phyloP scores from a whole-genome alignment of 805 yeast genomes.

The Sugiyamaella smithiae region DNA sequence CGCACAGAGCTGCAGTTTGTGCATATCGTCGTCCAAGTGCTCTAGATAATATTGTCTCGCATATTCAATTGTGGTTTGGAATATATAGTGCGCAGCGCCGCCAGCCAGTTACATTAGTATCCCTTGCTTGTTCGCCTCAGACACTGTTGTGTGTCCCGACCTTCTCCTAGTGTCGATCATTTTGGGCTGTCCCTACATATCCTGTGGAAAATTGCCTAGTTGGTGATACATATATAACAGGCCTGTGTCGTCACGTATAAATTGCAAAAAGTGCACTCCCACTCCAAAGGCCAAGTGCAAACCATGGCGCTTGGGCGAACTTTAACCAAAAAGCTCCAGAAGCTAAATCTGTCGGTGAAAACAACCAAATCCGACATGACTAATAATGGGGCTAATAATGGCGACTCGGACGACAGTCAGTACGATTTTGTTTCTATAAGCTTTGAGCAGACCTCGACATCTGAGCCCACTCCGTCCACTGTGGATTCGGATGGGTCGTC shows the following conservation, averaged over 20 bases:
- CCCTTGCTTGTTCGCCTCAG: neutral
- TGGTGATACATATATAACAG: no score
- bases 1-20: neutral
- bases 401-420: neutral
- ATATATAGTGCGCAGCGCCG: no score
- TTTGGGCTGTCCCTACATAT: neutral
- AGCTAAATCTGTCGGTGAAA: conserved; percentile 12
- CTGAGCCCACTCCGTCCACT: conserved; percentile 3
- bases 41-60: neutral
- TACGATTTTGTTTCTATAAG: conserved; percentile 23
- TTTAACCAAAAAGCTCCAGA: conserved; percentile 22
- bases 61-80: no score
- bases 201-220: neutral
- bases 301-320: conserved; percentile 23
- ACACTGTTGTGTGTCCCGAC: neutral
- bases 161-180: neutral
- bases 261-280: no score
- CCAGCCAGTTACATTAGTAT: neutral
- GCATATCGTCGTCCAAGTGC: neutral
- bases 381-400: neutral
- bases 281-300: no score
- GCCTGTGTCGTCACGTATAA: no score
- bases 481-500: conserved; percentile 11
- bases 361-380: neutral
- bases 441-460: conserved; percentile 20